A percentile compares a stretch with the other conserved stretches of the same genome.
Conservation (phyloP, 768 basidiomycete species). For the Tulasnella sp. region DNA sequence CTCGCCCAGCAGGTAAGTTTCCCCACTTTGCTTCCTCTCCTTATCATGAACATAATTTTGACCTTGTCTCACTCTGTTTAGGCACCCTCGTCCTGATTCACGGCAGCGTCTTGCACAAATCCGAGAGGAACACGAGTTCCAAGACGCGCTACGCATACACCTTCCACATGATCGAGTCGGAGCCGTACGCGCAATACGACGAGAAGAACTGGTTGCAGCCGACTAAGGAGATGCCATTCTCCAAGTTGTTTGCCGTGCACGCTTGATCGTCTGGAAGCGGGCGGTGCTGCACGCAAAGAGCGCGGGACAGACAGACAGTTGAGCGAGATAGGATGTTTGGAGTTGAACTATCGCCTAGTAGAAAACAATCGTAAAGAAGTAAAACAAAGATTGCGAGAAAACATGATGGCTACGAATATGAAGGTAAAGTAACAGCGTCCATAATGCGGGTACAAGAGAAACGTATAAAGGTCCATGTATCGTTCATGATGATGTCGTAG, state of each 20-base stretch:
- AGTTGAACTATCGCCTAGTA: too few relatives aligned
- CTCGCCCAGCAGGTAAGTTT: conserved; percentile 64
- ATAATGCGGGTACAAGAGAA: too few relatives aligned
- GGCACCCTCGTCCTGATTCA: conserved; percentile 94
- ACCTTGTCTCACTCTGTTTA: conserved; percentile 34
- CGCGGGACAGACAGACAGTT: too few relatives aligned
- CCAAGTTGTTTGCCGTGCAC: conserved; percentile 37
- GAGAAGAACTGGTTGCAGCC: conserved; percentile 96
- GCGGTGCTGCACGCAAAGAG: too few relatives aligned
- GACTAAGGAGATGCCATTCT: conserved; percentile 75
- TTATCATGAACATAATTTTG: background rate
- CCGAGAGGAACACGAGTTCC: conserved; percentile 75
- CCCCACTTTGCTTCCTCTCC: background rate
- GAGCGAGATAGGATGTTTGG: too few relatives aligned
- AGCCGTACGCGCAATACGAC: conserved; percentile 69
- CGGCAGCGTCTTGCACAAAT: conserved; percentile 88
- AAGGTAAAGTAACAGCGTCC: too few relatives aligned
- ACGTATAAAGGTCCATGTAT: too few relatives aligned
- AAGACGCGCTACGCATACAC: conserved; percentile 86
- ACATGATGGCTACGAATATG: too few relatives aligned
- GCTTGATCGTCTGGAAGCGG: background rate
- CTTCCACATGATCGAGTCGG: conserved; percentile 91
- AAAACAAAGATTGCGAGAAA: too few relatives aligned
- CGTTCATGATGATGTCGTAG: too few relatives aligned
- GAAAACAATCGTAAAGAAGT: too few relatives aligned